Conservation (phyloP, 2,329 filamentous ascomycete genomes). For the Fulvia fulva region DNA sequence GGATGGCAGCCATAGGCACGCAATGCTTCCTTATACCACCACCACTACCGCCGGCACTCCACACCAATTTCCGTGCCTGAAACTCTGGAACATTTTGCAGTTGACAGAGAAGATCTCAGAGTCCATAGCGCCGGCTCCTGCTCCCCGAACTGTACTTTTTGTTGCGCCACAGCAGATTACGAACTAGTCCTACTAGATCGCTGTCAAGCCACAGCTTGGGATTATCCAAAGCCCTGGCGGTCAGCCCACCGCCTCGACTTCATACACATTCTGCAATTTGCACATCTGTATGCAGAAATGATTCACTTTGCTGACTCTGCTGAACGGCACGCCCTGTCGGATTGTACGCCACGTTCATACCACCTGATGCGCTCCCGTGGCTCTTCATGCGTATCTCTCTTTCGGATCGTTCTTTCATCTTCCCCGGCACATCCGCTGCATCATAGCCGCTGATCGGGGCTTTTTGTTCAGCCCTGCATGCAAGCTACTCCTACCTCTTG, state of each 20-base stretch:
- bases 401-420: background rate
- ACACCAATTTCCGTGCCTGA: background rate
- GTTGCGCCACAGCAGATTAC: too few relatives aligned
- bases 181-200: too few relatives aligned
- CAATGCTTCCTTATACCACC: slow-evolving; percentile 2
- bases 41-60: background rate
- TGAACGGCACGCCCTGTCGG: background rate
- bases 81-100: background rate
- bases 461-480: background rate
- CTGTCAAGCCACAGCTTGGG: too few relatives aligned
- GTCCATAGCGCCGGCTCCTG: background rate
- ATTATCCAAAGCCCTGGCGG: too few relatives aligned
- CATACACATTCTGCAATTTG: background rate
- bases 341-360: background rate
- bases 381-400: background rate
- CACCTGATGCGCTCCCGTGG: background rate
- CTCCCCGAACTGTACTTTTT: too few relatives aligned
- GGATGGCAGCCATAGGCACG: background rate
- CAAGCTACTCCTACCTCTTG: background rate
- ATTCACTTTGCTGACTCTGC: slow-evolving; percentile 4
- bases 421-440: background rate
- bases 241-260: background rate
- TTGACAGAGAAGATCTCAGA: background rate
- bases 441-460: background rate
- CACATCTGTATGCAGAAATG: slow-evolving; percentile 8